phyloP scores from a whole-genome alignment of 331 rosid genomes.

The Acacia pycnantha region DNA sequence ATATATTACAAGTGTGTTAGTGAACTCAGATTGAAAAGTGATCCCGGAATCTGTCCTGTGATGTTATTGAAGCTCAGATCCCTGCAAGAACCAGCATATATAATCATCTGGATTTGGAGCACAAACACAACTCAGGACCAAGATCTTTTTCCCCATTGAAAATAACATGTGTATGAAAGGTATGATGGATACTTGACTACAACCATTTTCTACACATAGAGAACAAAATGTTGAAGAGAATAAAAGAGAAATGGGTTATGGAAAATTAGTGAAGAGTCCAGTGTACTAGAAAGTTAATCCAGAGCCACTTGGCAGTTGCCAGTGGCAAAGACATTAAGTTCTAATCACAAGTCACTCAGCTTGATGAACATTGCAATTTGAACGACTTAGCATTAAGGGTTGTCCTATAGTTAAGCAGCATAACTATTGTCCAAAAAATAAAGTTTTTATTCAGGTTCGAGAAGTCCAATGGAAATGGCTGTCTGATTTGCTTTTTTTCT shows the following conservation, averaged over 20 bases:
- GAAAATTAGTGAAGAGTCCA: neutral
- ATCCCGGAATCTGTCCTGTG: constrained; percentile 56
- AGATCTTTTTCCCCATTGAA: neutral
- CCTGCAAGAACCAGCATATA: constrained; percentile 39
- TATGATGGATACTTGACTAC: no score
- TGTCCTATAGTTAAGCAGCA: no score
- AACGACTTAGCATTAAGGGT: no score
- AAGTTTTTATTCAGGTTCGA: neutral
- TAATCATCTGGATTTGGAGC: neutral
- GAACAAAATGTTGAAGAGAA: no score
- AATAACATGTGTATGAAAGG: neutral
- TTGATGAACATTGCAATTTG: no score
- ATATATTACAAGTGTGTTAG: constrained; percentile 61
- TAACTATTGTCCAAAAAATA: no score
- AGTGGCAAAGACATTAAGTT: neutral
- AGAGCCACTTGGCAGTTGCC: neutral
- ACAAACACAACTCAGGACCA: neutral
- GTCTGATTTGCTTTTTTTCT: neutral
- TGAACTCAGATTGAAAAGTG: constrained; percentile 60
- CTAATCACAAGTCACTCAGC: no score
- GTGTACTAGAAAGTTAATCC: neutral
- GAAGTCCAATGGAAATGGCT: neutral
- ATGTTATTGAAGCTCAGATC: constrained; percentile 88
- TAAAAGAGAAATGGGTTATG: neutral
- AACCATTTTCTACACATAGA: no score